phyloP scores from a whole-genome alignment of 139 green algal species.

The Chlorella vulgaris region DNA sequence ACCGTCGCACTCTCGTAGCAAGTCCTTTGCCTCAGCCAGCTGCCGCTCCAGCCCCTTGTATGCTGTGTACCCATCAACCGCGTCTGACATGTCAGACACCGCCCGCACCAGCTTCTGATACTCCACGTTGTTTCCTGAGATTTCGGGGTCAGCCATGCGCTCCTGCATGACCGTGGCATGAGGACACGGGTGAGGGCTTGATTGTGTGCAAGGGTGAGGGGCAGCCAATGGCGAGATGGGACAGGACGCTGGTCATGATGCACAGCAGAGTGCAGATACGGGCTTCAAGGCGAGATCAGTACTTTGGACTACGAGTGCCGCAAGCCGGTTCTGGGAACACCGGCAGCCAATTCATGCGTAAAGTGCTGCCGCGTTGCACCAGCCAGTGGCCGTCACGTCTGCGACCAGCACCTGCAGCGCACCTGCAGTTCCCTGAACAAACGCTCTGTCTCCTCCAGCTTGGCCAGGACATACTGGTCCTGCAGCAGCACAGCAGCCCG shows the following conservation, averaged over 20 bases:
- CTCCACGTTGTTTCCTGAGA: conserved; percentile 70
- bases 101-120: conserved; percentile 82
- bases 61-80: conserved; percentile 60
- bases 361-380: too few species aligned
- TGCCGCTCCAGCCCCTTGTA: conserved; percentile 66
- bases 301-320: too few species aligned
- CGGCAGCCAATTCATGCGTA: too few species aligned
- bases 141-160: conserved; percentile 80
- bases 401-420: too few species aligned
- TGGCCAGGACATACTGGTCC: conserved; percentile 64
- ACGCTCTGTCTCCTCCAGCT: conserved; percentile 53
- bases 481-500: too few species aligned
- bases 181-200: background rate
- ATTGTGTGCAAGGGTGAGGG: background rate
- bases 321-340: too few species aligned
- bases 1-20: conserved; percentile 68
- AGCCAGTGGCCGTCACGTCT: too few species aligned
- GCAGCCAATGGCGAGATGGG: background rate
- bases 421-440: conserved; percentile 62
- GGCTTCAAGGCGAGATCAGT: too few species aligned
- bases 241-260: too few species aligned
- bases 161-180: too few species aligned
- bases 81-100: conserved; percentile 72
- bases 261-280: too few species aligned
- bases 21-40: conserved; percentile 66